Percentiles rank a stretch among this genome's conserved stretches.
Evolutionary conservation across 2,329 filamentous ascomycete genomes (phyloP).

Genomic region (Aureobasidium sp.): DNA sequence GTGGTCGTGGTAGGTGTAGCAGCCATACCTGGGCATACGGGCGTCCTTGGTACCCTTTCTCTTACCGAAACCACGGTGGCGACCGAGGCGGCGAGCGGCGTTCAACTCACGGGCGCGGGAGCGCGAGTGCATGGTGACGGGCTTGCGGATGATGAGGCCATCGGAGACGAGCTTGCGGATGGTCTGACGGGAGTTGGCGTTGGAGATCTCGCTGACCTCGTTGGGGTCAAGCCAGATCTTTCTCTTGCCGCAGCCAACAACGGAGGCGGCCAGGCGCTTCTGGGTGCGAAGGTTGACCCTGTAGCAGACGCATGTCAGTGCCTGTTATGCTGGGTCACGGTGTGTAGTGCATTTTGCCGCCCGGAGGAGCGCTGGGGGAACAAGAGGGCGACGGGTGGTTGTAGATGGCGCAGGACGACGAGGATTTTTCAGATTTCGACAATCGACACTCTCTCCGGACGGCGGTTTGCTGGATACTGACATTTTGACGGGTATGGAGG

Average conservation of each 20-base stretch:
- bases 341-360: slow-evolving; percentile 14
- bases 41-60: slow-evolving; percentile 99
- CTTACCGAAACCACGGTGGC: slow-evolving; percentile 99
- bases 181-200: slow-evolving; percentile 99
- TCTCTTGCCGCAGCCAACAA: slow-evolving; percentile 98
- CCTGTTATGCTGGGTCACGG: slow-evolving; percentile 10
- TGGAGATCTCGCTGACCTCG: slow-evolving; percentile 98
- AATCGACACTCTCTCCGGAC: slow-evolving; percentile 13
- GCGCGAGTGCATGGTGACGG: slow-evolving; percentile 99
- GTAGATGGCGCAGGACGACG: slow-evolving; percentile 11
- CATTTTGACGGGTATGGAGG: slow-evolving; percentile 17
- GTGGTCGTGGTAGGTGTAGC: slow-evolving; percentile 13
- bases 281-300: slow-evolving; percentile 99
- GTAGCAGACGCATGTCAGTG: slow-evolving; percentile 24
- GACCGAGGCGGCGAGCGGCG: slow-evolving; percentile 86
- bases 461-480: slow-evolving; percentile 15
- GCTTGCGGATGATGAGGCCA: slow-evolving; percentile 99
- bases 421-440: slow-evolving; percentile 7
- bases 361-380: slow-evolving; percentile 15
- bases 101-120: slow-evolving; percentile 92
- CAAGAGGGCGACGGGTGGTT: not conserved
- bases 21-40: slow-evolving; percentile 90
- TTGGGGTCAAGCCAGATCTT: slow-evolving; percentile 99
- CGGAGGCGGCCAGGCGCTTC: slow-evolving; percentile 98
- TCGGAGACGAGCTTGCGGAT: slow-evolving; percentile 99